Percentiles rank a stretch among this genome's conserved stretches.
phyloP scores from a whole-genome alignment of 2,329 filamentous ascomycete species.

The Alternaria metachromatica region DNA sequence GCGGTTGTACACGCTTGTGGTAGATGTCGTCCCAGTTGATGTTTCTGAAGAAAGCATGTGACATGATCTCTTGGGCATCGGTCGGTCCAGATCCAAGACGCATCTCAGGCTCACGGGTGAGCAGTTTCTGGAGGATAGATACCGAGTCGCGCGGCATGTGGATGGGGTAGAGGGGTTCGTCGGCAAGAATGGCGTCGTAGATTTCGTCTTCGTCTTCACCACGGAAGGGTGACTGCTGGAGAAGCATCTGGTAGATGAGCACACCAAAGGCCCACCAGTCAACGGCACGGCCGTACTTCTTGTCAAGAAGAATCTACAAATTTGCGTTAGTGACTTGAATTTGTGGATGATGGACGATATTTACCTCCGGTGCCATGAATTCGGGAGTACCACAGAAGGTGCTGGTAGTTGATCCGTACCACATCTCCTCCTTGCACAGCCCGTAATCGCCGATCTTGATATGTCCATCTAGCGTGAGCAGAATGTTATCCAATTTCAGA shows the following conservation, averaged over 20 bases:
- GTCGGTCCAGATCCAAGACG: slow-evolving; percentile 93
- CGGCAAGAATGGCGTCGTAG: slow-evolving; percentile 96
- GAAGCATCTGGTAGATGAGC: slow-evolving; percentile 98
- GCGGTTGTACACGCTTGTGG: slow-evolving; percentile 87
- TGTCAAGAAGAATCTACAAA: slow-evolving; percentile 85
- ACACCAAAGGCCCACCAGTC: slow-evolving; percentile 99
- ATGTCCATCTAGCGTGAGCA: slow-evolving; percentile 92
- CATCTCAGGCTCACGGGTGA: slow-evolving; percentile 92
- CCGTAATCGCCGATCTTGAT: slow-evolving; percentile 99
- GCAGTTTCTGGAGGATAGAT: slow-evolving; percentile 94
- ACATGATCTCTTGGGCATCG: slow-evolving; percentile 98
- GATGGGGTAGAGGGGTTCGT: slow-evolving; percentile 96
- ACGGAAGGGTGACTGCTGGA: slow-evolving; percentile 98
- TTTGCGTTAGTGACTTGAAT: neutral
- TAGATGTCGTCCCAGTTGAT: slow-evolving; percentile 99
- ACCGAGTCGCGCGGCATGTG: slow-evolving; percentile 99
- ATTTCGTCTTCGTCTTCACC: slow-evolving; percentile 99
- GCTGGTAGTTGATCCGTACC: slow-evolving; percentile 95
- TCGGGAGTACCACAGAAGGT: slow-evolving; percentile 99
- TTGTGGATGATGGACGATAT: slow-evolving; percentile 2
- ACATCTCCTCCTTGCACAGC: slow-evolving; percentile 99
- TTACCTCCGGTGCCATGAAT: slow-evolving; percentile 97
- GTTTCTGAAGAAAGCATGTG: slow-evolving; percentile 95
- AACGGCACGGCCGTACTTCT: slow-evolving; percentile 96
- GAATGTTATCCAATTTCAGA: slow-evolving; percentile 84